These are phyloP conservation scores for Phaffia rhodozyma DNA, from an alignment of 1,284 basidiomycete genomes.

Conservation along the genomic window DNA sequence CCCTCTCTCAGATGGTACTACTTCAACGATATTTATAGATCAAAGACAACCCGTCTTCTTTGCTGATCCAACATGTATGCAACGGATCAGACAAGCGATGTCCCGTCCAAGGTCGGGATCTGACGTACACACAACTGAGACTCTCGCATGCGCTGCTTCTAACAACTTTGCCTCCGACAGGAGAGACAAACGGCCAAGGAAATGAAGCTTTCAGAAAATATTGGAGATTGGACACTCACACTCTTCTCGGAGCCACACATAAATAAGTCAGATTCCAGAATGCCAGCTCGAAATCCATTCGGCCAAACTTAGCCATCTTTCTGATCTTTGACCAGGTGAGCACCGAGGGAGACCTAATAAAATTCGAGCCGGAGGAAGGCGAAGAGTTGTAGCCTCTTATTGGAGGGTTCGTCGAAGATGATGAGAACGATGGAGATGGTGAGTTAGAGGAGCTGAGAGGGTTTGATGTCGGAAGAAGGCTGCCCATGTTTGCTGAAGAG, in stretches of 20 bases:
- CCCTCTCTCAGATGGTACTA: too few relatives aligned
- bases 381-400: not conserved
- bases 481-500: not conserved
- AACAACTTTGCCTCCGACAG: not conserved
- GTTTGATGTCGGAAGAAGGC: not conserved
- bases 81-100: not conserved
- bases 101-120: not conserved
- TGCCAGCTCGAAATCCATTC: constrained; percentile 72
- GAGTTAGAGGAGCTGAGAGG: not conserved
- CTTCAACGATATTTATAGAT: too few relatives aligned
- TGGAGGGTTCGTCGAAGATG: not conserved
- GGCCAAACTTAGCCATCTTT: constrained; percentile 9
- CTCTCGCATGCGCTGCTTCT: not conserved
- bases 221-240: constrained; percentile 45
- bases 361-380: not conserved
- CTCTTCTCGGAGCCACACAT: constrained; percentile 75
- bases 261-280: constrained; percentile 88
- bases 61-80: not conserved
- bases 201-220: too few relatives aligned
- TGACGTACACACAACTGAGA: not conserved
- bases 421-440: not conserved
- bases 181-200: constrained; percentile 12
- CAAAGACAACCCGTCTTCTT: too few relatives aligned
- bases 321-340: not conserved
- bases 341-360: not conserved